Conservation (phyloP, 768 basidiomycete species). For the Rhizopogon vinicolor region DNA sequence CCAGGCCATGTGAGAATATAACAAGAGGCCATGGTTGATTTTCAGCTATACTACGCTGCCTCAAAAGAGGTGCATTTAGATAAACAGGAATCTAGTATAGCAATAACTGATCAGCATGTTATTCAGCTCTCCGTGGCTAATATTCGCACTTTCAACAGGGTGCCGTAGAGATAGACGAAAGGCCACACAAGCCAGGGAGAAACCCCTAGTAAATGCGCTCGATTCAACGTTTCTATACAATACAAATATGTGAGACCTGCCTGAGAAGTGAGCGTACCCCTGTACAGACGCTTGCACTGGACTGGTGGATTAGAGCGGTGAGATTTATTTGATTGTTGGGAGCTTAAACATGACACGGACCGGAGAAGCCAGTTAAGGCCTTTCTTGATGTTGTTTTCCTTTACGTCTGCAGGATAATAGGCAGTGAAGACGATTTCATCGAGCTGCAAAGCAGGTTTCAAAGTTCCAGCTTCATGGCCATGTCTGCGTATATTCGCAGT, state of each 20-base stretch:
- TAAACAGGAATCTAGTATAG: conserved; percentile 50
- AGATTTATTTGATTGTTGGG: neutral
- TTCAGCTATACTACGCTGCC: conserved; percentile 21
- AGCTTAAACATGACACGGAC: conserved; percentile 27
- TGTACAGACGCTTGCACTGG: conserved; percentile 41
- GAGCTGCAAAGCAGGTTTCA: conserved; percentile 43
- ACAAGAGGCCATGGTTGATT: conserved; percentile 65
- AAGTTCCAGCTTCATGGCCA: neutral
- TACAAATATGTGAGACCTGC: conserved; percentile 22
- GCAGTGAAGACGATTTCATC: conserved; percentile 62
- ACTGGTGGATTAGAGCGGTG: conserved; percentile 11
- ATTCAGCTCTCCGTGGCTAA: neutral
- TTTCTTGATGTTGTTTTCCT: conserved; percentile 21
- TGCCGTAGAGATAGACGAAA: conserved; percentile 46
- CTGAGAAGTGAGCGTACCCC: conserved; percentile 48
- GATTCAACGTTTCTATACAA: neutral
- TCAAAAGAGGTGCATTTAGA: conserved; percentile 48
- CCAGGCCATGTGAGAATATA: conserved; percentile 83
- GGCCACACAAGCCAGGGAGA: conserved; percentile 35
- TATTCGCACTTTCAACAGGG: conserved; percentile 39
- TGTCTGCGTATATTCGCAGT: conserved; percentile 29
- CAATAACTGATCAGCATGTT: neutral
- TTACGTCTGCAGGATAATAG: conserved; percentile 56
- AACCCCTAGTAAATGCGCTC: conserved; percentile 12
- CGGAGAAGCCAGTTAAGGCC: conserved; percentile 56